phyloP scores from a whole-genome alignment of 371 early-diverging fungal genomes.

The Rhizopus delemar region DNA sequence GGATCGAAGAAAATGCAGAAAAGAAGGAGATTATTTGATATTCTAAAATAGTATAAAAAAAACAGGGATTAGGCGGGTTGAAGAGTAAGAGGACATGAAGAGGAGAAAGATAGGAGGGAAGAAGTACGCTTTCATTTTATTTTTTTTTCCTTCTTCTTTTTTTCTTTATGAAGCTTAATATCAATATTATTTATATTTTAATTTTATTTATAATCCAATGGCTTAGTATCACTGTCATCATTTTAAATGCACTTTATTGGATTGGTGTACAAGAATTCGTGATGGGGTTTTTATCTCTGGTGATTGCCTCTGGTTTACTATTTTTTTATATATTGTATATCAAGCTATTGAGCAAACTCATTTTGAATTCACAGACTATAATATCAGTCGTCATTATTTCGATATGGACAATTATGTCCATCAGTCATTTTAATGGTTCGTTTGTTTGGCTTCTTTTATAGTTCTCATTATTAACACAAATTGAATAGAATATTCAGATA shows the following conservation, averaged over 20 bases:
- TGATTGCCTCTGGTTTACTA: conserved; percentile 25
- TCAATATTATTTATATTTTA: conserved; percentile 20
- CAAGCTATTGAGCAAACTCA: conserved; percentile 12
- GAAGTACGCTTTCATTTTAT: neutral
- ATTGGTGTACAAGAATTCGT: conserved; percentile 13
- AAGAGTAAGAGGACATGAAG: neutral
- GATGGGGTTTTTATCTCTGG: conserved; percentile 27
- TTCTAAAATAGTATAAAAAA: neutral
- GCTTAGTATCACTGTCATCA: conserved; percentile 35
- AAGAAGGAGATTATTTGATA: neutral
- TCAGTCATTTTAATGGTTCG: conserved; percentile 26
- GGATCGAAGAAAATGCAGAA: no score
- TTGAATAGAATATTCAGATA: neutral
- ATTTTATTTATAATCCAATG: conserved; percentile 33
- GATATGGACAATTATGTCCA: conserved; percentile 28
- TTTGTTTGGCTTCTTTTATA: neutral
- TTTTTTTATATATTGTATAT: conserved; percentile 25
- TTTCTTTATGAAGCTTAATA: neutral
- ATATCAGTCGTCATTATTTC: conserved; percentile 24
- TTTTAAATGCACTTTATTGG: conserved; percentile 27
- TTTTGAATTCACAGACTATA: conserved; percentile 19
- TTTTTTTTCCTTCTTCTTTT: neutral
- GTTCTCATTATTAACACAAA: neutral
- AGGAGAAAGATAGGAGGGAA: neutral
- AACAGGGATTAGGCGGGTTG: neutral